A percentile compares a stretch with the other conserved stretches of the same genome.
Conservation (phyloP, 768 basidiomycete species). For the Lentinus brumalis region DNA sequence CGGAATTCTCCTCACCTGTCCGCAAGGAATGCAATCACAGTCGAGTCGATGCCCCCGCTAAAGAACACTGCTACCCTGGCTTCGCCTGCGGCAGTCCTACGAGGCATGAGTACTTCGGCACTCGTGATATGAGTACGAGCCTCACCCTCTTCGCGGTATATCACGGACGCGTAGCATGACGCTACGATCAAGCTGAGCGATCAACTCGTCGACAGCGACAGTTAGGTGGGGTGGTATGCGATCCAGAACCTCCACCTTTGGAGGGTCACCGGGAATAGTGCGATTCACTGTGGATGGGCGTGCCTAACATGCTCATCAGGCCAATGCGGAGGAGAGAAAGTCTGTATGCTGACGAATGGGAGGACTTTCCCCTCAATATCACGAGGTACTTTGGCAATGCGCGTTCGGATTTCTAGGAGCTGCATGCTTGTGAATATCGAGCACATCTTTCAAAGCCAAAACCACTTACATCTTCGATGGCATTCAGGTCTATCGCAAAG, state of each 20-base stretch:
- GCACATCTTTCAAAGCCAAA: background rate
- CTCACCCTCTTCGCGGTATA: slow-evolving; percentile 56
- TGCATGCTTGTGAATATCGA: background rate
- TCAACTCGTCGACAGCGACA: slow-evolving; percentile 50
- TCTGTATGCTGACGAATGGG: slow-evolving; percentile 3
- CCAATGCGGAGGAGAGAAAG: background rate
- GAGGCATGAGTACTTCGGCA: slow-evolving; percentile 2
- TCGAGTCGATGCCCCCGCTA: slow-evolving; percentile 95
- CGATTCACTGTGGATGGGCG: slow-evolving; percentile 48
- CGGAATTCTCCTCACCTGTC: slow-evolving; percentile 53
- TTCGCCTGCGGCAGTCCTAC: slow-evolving; percentile 34
- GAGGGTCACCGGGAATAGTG: slow-evolving; percentile 44
- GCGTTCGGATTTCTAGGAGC: background rate
- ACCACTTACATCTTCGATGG: slow-evolving; percentile 28
- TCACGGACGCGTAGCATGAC: slow-evolving; percentile 68
- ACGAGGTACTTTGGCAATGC: background rate
- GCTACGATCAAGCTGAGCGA: slow-evolving; percentile 60
- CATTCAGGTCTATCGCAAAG: slow-evolving; percentile 51
- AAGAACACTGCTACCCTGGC: slow-evolving; percentile 85
- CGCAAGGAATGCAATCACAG: slow-evolving; percentile 79
- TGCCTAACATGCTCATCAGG: slow-evolving; percentile 38
- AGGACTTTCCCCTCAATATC: background rate
- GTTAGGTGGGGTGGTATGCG: slow-evolving; percentile 46
- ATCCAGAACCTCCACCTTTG: slow-evolving; percentile 39
- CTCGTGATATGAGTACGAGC: slow-evolving; percentile 6